Conservation (phyloP, 768 basidiomycete species). For the Leccinellum albellum region DNA sequence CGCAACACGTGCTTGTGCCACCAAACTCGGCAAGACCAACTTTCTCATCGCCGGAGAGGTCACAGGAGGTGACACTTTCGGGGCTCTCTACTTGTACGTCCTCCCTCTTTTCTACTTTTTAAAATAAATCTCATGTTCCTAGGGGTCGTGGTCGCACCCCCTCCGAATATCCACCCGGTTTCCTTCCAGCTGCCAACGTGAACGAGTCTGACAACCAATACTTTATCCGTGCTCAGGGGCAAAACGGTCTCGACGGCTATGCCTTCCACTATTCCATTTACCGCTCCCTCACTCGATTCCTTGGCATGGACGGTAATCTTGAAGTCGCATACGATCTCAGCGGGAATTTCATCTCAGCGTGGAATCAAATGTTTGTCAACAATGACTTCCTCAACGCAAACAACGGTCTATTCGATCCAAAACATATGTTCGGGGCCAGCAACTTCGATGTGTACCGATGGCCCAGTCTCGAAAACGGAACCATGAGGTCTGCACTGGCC, state of each 20-base stretch:
- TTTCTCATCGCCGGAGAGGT: constrained; percentile 93
- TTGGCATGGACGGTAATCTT: constrained; percentile 95
- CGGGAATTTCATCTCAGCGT: constrained; percentile 80
- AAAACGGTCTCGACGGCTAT: constrained; percentile 67
- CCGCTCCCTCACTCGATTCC: constrained; percentile 78
- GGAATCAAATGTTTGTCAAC: constrained; percentile 88
- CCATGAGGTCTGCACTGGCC: constrained; percentile 68
- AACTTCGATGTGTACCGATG: constrained; percentile 96
- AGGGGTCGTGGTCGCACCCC: constrained; percentile 89
- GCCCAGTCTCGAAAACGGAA: constrained; percentile 85
- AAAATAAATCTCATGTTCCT: background rate
- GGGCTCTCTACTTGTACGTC: constrained; percentile 76
- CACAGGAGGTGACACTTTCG: constrained; percentile 90
- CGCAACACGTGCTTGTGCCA: constrained; percentile 71
- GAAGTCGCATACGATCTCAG: constrained; percentile 84
- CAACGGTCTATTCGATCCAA: constrained; percentile 67
- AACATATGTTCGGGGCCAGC: constrained; percentile 88
- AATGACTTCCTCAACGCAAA: constrained; percentile 81
- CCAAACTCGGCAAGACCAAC: constrained; percentile 69
- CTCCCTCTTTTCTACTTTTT: background rate
- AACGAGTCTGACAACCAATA: constrained; percentile 61
- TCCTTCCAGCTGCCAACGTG: constrained; percentile 64
- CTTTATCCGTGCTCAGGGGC: constrained; percentile 67
- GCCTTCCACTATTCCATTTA: constrained; percentile 97
- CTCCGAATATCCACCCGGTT: constrained; percentile 62